These are phyloP conservation scores for Lactuca sativa DNA, from an alignment of 129 eudicot genomes.

Conservation along the genomic window DNA sequence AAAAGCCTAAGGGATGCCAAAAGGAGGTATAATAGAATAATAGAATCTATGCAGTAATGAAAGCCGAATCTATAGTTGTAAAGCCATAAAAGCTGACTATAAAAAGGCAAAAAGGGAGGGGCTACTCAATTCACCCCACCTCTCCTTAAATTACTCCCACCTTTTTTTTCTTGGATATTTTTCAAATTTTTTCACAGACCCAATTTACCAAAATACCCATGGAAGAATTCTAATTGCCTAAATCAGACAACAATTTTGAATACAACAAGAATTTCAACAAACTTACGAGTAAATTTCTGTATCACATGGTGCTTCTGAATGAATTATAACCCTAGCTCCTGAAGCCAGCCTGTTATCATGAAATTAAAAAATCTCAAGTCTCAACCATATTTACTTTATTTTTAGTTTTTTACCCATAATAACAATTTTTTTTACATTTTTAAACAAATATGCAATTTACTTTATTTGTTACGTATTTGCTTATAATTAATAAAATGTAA, in stretches of 20 bases:
- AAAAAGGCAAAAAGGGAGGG: conserved; percentile 33
- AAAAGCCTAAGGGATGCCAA: conserved; percentile 25
- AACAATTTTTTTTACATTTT: too few relatives aligned
- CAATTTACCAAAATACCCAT: conserved; percentile 29
- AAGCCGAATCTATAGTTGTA: conserved; percentile 40
- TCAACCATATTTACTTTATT: conserved; percentile 30
- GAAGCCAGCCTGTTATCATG: conserved; percentile 91
- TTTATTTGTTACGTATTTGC: too few relatives aligned
- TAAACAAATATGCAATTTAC: too few relatives aligned
- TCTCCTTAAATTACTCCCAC: conserved; percentile 19
- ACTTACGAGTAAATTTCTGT: conserved; percentile 30
- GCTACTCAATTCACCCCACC: conserved; percentile 32
- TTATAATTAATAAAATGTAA: too few relatives aligned
- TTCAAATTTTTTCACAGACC: conserved; percentile 26
- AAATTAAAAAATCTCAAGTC: conserved; percentile 22
- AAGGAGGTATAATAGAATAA: conserved; percentile 18
- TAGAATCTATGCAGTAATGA: conserved; percentile 25
- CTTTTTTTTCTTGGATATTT: conserved; percentile 31
- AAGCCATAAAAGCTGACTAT: conserved; percentile 31
- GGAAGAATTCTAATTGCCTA: conserved; percentile 26
- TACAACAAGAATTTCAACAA: neutral
- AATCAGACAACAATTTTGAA: conserved; percentile 12
- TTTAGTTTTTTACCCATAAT: neutral
- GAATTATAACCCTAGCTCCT: conserved; percentile 91
- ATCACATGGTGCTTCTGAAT: conserved; percentile 53